Evolutionary conservation across 768 basidiomycete genomes (phyloP).

Genomic region (Sporobolomyces pararoseus): DNA sequence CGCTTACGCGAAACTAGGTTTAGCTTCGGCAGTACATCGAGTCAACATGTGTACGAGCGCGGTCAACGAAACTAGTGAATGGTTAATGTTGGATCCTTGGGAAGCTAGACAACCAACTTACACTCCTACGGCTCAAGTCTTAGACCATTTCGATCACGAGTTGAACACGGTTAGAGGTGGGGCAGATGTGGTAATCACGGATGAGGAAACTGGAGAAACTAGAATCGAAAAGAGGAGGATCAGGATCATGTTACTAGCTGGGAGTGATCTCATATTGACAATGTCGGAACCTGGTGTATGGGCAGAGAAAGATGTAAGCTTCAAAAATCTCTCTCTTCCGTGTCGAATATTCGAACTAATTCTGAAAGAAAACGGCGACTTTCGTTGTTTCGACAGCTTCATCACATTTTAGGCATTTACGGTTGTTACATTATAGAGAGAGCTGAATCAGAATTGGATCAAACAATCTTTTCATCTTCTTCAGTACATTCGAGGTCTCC

Average conservation of each 20-base stretch:
- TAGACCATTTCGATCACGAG: slow-evolving; percentile 94
- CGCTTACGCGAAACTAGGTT: slow-evolving; percentile 91
- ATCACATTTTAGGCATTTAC: slow-evolving; percentile 91
- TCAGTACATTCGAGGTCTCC: slow-evolving; percentile 48
- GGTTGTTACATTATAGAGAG: slow-evolving; percentile 91
- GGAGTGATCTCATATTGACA: slow-evolving; percentile 94
- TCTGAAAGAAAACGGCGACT: not conserved
- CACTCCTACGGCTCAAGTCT: slow-evolving; percentile 90
- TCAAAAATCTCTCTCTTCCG: not conserved
- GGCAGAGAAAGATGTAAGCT: slow-evolving; percentile 84
- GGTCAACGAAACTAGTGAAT: slow-evolving; percentile 80
- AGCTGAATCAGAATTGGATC: slow-evolving; percentile 75
- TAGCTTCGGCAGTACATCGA: slow-evolving; percentile 79
- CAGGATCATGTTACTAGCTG: slow-evolving; percentile 88
- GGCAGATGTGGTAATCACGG: slow-evolving; percentile 48
- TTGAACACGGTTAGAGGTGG: slow-evolving; percentile 74
- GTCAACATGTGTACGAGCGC: slow-evolving; percentile 70
- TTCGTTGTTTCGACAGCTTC: slow-evolving; percentile 59
- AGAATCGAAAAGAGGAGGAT: slow-evolving; percentile 64
- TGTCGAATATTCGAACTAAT: not conserved
- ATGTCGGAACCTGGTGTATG: slow-evolving; percentile 99
- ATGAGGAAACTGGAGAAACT: slow-evolving; percentile 20
- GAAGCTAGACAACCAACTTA: slow-evolving; percentile 86
- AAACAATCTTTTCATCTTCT: slow-evolving; percentile 44
- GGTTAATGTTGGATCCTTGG: slow-evolving; percentile 98